These are phyloP conservation scores for Phoenix roebelenii DNA, from an alignment of 176 grass and related monocot genomes.

Conservation along the genomic window DNA sequence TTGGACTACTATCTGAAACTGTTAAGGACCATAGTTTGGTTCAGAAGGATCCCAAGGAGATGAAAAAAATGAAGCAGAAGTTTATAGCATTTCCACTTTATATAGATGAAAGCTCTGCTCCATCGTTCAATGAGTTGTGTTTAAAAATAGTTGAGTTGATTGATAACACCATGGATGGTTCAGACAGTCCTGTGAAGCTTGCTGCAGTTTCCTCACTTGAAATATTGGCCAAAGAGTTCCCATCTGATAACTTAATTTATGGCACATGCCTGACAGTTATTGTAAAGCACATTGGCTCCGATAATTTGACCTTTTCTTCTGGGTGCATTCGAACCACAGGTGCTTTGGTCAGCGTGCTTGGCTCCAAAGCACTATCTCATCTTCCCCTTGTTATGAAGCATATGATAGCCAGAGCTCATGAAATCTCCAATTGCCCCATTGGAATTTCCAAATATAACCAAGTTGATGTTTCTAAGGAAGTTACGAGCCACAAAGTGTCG, in stretches of 20 bases:
- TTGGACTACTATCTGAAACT: constrained; percentile 64
- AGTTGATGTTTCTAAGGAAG: constrained; percentile 6
- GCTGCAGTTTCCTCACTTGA: constrained; percentile 82
- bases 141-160: constrained; percentile 66
- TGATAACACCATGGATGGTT: constrained; percentile 23
- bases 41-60: constrained; percentile 50
- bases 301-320: constrained; percentile 52
- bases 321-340: constrained; percentile 48
- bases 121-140: constrained; percentile 54
- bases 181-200: constrained; percentile 42
- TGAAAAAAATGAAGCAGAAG: constrained; percentile 35
- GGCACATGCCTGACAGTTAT: constrained; percentile 47
- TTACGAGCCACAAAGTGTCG: constrained; percentile 26
- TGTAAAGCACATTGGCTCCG: constrained; percentile 43
- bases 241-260: constrained; percentile 57
- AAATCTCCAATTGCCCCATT: constrained; percentile 45
- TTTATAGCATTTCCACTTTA: constrained; percentile 23
- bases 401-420: constrained; percentile 49
- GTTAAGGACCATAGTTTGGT: constrained; percentile 44
- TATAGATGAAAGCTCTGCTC: constrained; percentile 37
- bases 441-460: constrained; percentile 19
- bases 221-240: constrained; percentile 59
- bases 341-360: constrained; percentile 69
- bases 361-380: constrained; percentile 67
- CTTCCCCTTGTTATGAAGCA: constrained; percentile 72